Conservation (phyloP, 192 early-diverging fungal species). For the Coemansia sp. region DNA sequence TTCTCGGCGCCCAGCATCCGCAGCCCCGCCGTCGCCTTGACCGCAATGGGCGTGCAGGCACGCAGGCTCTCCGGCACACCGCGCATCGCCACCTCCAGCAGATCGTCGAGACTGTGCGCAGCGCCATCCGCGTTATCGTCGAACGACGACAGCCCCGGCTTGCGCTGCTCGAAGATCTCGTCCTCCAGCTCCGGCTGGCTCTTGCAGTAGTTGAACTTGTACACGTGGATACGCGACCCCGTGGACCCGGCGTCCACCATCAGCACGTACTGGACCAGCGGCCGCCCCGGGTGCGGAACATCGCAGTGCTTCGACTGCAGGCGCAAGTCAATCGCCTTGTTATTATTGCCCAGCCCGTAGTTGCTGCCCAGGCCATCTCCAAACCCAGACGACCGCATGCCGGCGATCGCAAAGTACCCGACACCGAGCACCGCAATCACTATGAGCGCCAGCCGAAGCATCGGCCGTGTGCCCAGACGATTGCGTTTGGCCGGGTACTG, state of each 20-base stretch:
- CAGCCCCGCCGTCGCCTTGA: constrained; percentile 96
- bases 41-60: constrained; percentile 83
- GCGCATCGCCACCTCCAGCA: constrained; percentile 75
- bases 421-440: constrained; percentile 10
- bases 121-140: constrained; percentile 70
- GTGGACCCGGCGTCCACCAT: constrained; percentile 97
- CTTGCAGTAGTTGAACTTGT: constrained; percentile 94
- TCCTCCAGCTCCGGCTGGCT: constrained; percentile 77
- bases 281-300: constrained; percentile 64
- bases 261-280: constrained; percentile 84
- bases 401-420: constrained; percentile 27
- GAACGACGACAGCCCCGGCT: constrained; percentile 83
- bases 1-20: constrained; percentile 72
- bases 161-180: constrained; percentile 82
- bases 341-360: background rate
- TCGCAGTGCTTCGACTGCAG: constrained; percentile 63
- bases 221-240: constrained; percentile 96
- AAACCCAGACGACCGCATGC: constrained; percentile 8
- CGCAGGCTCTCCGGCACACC: constrained; percentile 69
- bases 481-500: constrained; percentile 43
- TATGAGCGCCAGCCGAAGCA: constrained; percentile 28
- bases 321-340: constrained; percentile 22
- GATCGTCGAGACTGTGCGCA: constrained; percentile 74
- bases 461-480: constrained; percentile 12
- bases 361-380: background rate